These are phyloP conservation scores for Hirschioporus abietinus DNA, from an alignment of 768 basidiomycete genomes.

Conservation along the genomic window DNA sequence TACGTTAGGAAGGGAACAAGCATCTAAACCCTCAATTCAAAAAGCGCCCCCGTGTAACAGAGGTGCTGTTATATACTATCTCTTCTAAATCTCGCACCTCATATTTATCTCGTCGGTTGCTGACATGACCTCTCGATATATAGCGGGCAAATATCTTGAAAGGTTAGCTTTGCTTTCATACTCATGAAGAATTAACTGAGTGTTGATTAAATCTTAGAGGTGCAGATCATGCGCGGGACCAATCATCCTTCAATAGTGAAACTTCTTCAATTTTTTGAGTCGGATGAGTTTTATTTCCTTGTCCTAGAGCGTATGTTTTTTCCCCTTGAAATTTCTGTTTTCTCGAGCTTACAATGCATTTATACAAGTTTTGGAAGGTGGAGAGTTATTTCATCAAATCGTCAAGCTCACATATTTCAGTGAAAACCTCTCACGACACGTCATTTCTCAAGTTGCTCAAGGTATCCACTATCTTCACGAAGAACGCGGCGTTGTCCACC, in stretches of 20 bases:
- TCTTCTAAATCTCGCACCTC: slow-evolving; percentile 16
- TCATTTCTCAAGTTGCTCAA: slow-evolving; percentile 91
- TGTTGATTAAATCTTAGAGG: slow-evolving; percentile 51
- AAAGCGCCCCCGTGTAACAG: slow-evolving; percentile 96
- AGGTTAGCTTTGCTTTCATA: slow-evolving; percentile 38
- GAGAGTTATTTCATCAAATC: slow-evolving; percentile 97
- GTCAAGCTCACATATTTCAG: slow-evolving; percentile 99
- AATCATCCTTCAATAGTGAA: slow-evolving; percentile 92
- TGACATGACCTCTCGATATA: slow-evolving; percentile 17
- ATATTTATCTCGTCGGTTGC: slow-evolving; percentile 12
- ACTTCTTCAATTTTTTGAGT: slow-evolving; percentile 88
- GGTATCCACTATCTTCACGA: slow-evolving; percentile 96
- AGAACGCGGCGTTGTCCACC: slow-evolving; percentile 96
- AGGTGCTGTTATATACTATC: slow-evolving; percentile 58
- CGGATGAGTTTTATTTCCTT: slow-evolving; percentile 88
- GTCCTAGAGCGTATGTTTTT: slow-evolving; percentile 70
- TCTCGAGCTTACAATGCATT: slow-evolving; percentile 10
- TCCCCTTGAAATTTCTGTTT: slow-evolving; percentile 25
- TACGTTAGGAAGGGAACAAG: slow-evolving; percentile 75
- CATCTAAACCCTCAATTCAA: slow-evolving; percentile 93
- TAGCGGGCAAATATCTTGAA: slow-evolving; percentile 98
- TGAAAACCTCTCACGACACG: slow-evolving; percentile 94
- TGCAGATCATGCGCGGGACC: slow-evolving; percentile 97
- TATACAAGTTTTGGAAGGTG: slow-evolving; percentile 85
- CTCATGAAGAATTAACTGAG: not conserved